Conservation (phyloP, 495 filamentous ascomycete species). For the Xylaria acuta region DNA sequence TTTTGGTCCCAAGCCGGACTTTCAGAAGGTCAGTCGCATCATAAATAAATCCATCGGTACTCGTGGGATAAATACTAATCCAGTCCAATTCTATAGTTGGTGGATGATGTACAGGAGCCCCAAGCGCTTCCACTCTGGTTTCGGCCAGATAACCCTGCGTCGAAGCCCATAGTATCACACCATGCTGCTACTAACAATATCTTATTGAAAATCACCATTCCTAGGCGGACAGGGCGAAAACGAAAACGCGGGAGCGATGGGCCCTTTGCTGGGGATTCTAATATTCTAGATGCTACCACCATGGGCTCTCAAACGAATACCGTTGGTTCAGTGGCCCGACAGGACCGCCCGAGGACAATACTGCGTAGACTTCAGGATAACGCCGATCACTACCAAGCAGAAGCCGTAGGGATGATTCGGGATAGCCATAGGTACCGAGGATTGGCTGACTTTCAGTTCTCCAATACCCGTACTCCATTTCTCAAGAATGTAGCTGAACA, state of each 20-base stretch:
- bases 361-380: slow-evolving; percentile 76
- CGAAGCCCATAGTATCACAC: slow-evolving; percentile 74
- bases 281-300: slow-evolving; percentile 29
- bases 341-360: slow-evolving; percentile 55
- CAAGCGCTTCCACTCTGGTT: slow-evolving; percentile 68
- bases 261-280: slow-evolving; percentile 58
- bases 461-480: slow-evolving; percentile 66
- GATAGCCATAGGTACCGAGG: slow-evolving; percentile 86
- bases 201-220: slow-evolving; percentile 84
- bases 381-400: slow-evolving; percentile 67
- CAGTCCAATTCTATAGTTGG: slow-evolving; percentile 24
- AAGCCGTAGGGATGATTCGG: slow-evolving; percentile 73
- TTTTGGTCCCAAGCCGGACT: slow-evolving; percentile 69
- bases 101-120: slow-evolving; percentile 38
- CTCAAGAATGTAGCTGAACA: slow-evolving; percentile 68
- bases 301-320: slow-evolving; percentile 20
- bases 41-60: not conserved
- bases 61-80: not conserved
- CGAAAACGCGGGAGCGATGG: slow-evolving; percentile 74
- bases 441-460: slow-evolving; percentile 76
- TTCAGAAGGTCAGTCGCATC: slow-evolving; percentile 64
- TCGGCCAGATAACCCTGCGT: slow-evolving; percentile 76
- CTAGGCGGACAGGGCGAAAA: slow-evolving; percentile 84
- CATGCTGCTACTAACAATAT: slow-evolving; percentile 77
- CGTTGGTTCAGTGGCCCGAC: slow-evolving; percentile 47